Base-by-base conservation (phyloP, 805 yeast species). In the Lachancea dasiensis region DNA sequence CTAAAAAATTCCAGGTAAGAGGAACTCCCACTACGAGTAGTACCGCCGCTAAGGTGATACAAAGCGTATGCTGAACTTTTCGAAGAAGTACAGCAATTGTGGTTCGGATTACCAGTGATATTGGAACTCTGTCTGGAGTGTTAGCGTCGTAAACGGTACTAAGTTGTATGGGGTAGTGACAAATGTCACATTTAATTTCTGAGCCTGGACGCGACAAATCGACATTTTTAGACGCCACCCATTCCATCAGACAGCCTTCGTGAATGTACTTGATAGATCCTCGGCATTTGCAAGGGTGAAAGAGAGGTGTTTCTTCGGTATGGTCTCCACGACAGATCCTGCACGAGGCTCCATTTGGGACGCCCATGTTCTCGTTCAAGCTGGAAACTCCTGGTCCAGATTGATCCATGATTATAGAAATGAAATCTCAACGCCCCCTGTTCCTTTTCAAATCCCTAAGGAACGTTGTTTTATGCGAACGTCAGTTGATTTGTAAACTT, bases 211-310 rank as follows among this genome's bases (percentile, higher is more conserved):
- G 50, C 17, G 41, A 47, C 24, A 58, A 46, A 36, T 60, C 59
- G 9, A 58, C 44, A 41, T 56, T 54, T 37, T 61, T 58, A 6
- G 63, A 52, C n/a, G 52, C 44, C 4, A 92, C 72, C 98, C 98
- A 90, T 52, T 86, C 92, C 51, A 78, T 65, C 31, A 90, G 63
- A 60, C 99, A 92, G 39, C 82, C 94, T 59, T 90, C 95, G 59
- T 92, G 99, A 38, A 92, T 85, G 52, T 79, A 89, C 56, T 81
- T 82, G 58, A 92, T 94, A 10, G 95, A 82, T 1, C 99, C 99
- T 37, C 86, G 71, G 63, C 98, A 92, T 52, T 76, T 80, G 63
- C 99, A 92, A 3, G 98, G 98, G 59, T 84, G 89, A 46, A 74
- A 81, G 31, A 92, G 66, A 3, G 96, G 96, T 46, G 84, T 86